Base-by-base conservation (phyloP, 208 protist species). In the Acanthamoeba sp. region DNA sequence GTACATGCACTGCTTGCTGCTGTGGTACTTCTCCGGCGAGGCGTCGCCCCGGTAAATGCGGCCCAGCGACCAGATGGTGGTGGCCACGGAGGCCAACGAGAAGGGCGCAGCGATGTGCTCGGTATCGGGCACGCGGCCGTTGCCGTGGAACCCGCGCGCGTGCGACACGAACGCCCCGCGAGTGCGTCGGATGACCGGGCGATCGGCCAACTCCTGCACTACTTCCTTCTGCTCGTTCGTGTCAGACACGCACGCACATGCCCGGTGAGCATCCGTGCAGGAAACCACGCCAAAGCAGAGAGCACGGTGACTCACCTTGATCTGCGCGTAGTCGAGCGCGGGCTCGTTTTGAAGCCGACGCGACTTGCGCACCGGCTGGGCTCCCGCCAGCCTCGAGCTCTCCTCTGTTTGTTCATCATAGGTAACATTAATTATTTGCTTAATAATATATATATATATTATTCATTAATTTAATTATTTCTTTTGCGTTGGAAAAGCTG, bases 1-100 rank as follows among this genome's bases (percentile, higher is more conserved):
- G 34, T 93, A 82, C 57, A 76, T 76, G 89, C 89, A 93, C 64
- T 93, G 85, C 59, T 73, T 91, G 59, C 85, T 91, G 89, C 89
- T 93, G 45, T 45, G 71, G 69, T 93, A 93, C 69, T 82, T 76
- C 24, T 93, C 89, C 9, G 50, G 66, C 24, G 52, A 34, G 5
- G 34, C 42, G 57, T 55, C 45, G 24, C 89, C 89, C 34, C 82
- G 18, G 42, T 93, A 93, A 18, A 93, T 40, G 42, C 38, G 89
- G 16, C 89, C 89, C 18, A 93, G 89, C 10, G 89, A 93, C 89
- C 89, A 93, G 64, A 93, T 57, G 69, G 89, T 93, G 22, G 66
- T 93, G 59, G n/a, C 89, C 2, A 93, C 40, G 2, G 45, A 50
- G 22, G 89, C 64, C 29, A 93, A 42, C n/a, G 66, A 48, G 34